phyloP scores from a whole-genome alignment of 1,139 yeast genomes.

The Debaryomyces coudertii region DNA sequence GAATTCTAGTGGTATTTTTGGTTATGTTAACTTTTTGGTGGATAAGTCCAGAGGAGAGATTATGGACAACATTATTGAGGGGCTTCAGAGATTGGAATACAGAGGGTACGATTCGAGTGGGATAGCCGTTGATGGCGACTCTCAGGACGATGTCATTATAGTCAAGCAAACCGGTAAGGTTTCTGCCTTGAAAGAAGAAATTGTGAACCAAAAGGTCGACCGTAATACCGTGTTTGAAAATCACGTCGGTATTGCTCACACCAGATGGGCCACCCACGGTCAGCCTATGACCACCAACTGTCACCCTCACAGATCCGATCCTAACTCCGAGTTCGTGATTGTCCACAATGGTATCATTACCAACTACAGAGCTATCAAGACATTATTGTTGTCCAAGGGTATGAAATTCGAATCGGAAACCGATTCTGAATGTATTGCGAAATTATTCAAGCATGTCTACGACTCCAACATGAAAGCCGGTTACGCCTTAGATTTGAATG shows the following conservation, averaged over 20 bases:
- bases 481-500: slow-evolving; percentile 72
- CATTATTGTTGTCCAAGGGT: slow-evolving; percentile 79
- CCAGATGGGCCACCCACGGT: slow-evolving; percentile 99
- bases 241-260: slow-evolving; percentile 97
- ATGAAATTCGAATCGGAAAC: slow-evolving; percentile 88
- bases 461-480: slow-evolving; percentile 67
- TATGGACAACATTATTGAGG: slow-evolving; percentile 84
- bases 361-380: slow-evolving; percentile 87
- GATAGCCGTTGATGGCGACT: slow-evolving; percentile 85
- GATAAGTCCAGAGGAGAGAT: slow-evolving; percentile 93
- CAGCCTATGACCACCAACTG: slow-evolving; percentile 84
- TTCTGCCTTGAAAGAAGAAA: slow-evolving; percentile 70
- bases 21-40: slow-evolving; percentile 93
- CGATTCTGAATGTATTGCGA: slow-evolving; percentile 97
- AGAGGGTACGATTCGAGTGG: slow-evolving; percentile 99
- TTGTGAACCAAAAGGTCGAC: slow-evolving; percentile 58
- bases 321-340: slow-evolving; percentile 78
- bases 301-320: slow-evolving; percentile 95
- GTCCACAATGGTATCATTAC: slow-evolving; percentile 99
- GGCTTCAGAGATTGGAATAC: slow-evolving; percentile 91
- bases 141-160: slow-evolving; percentile 48
- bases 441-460: slow-evolving; percentile 87
- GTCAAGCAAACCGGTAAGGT: slow-evolving; percentile 94
- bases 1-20: slow-evolving; percentile 85
- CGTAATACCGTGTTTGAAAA: slow-evolving; percentile 68